A percentile compares a stretch with the other conserved stretches of the same genome.
phyloP scores from a whole-genome alignment of 1,139 yeast species.

The Ogataea hybrid region DNA sequence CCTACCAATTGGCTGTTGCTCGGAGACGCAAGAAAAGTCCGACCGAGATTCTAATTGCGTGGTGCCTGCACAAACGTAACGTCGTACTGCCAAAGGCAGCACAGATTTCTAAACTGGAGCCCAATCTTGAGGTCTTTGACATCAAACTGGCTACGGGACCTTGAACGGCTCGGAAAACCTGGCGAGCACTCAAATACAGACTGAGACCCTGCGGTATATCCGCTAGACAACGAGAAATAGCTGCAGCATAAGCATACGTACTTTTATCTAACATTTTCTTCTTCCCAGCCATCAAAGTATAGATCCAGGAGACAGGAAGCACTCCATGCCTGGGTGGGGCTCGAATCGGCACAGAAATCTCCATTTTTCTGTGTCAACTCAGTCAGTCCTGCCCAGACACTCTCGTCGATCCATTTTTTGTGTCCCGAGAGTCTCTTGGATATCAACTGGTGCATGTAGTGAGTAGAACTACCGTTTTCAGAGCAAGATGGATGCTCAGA shows the following conservation, averaged over 20 bases:
- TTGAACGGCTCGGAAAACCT: conserved; percentile 19
- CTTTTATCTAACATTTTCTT: conserved; percentile 13
- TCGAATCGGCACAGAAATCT: conserved; percentile 73
- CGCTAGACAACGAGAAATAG: conserved; percentile 26
- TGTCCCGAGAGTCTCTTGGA: conserved; percentile 62
- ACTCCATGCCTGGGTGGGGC: conserved; percentile 98
- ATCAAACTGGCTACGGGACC: conserved; percentile 41
- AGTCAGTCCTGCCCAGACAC: conserved; percentile 92
- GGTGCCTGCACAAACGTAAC: conserved; percentile 53
- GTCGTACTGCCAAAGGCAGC: conserved; percentile 67
- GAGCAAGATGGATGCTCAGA: conserved; percentile 30
- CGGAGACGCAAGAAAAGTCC: conserved; percentile 38
- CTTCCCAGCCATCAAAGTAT: conserved; percentile 56
- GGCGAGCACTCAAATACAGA: conserved; percentile 26
- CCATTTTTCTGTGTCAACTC: conserved; percentile 93
- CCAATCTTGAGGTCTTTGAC: conserved; percentile 33
- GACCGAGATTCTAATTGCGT: conserved; percentile 44
- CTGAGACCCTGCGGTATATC: conserved; percentile 34
- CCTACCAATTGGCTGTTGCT: conserved; percentile 41
- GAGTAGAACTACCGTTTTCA: conserved; percentile 37
- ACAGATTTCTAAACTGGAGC: conserved; percentile 47
- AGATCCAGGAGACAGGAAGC: conserved; percentile 80
- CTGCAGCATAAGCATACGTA: neutral
- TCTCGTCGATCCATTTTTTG: conserved; percentile 63
- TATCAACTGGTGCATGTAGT: conserved; percentile 38